These are phyloP conservation scores for Urtica urens DNA, from an alignment of 306 rosid genomes.

Conservation along the genomic window DNA sequence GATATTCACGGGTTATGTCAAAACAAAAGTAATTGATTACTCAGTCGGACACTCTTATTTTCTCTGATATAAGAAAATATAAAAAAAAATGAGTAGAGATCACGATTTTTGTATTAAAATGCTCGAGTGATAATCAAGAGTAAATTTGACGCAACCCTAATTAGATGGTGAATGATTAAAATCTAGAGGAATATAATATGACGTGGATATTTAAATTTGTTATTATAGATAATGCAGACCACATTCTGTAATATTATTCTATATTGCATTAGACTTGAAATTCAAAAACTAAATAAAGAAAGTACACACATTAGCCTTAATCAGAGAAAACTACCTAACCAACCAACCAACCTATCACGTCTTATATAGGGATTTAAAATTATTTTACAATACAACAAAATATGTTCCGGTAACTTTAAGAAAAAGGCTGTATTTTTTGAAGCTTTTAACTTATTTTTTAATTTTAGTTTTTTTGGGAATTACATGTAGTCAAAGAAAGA, in stretches of 20 bases:
- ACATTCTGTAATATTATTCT: background rate
- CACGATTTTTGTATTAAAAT: background rate
- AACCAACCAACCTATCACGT: background rate
- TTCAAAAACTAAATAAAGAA: background rate
- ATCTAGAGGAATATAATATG: no score
- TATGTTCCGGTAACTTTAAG: conserved; percentile 1
- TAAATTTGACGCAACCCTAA: background rate
- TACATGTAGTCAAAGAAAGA: no score
- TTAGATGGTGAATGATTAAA: no score
- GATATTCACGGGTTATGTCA: conserved; percentile 3
- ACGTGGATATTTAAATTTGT: no score
- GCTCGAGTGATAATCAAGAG: background rate
- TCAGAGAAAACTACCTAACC: background rate
- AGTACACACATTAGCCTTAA: background rate
- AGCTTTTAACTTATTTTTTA: background rate
- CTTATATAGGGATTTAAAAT: background rate
- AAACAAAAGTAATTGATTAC: no score
- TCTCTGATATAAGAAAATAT: no score
- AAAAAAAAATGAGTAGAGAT: background rate
- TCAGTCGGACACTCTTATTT: no score
- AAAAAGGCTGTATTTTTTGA: background rate
- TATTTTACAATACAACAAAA: background rate
- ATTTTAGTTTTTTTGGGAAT: background rate
- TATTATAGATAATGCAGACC: background rate
- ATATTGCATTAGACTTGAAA: background rate